Base-by-base conservation (phyloP, 139 green algal species). In the Tetratostichococcus sp. region DNA sequence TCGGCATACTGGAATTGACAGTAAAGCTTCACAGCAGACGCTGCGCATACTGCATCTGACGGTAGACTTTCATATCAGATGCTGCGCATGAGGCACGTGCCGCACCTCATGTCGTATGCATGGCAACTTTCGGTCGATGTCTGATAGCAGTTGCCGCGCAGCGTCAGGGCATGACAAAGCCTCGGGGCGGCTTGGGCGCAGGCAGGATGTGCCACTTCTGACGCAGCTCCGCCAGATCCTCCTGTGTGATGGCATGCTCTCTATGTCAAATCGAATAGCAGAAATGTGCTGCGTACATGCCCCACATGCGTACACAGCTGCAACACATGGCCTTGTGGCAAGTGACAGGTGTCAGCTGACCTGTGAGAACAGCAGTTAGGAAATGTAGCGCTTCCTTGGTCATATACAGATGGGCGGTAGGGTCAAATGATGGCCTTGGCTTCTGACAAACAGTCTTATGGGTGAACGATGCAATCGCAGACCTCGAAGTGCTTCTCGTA, bases 1-100 rank as follows among this genome's bases (percentile, higher is more conserved):
- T 93, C 89, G 8, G 89, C 91, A 1, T 97, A 94, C 76, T 97
- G 91, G 91, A 97, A 97, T 73, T 96, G 72, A 90, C 17, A 31
- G 1, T 32, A 34, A 35, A 30, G n/a, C 11, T 30, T 67, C 26
- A 33, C 26, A 67, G 59, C 25, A 67, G 5, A n/a, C n/a, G n/a
- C n/a, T n/a, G n/a, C n/a, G n/a, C n/a, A n/a, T n/a, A n/a, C n/a
- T n/a, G n/a, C n/a, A n/a, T n/a, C n/a, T n/a, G n/a, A n/a, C n/a
- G n/a, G n/a, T n/a, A n/a, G n/a, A n/a, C n/a, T n/a, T n/a, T n/a
- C n/a, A n/a, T n/a, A n/a, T n/a, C n/a, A n/a, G n/a, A n/a, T n/a
- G n/a, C n/a, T n/a, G n/a, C n/a, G n/a, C n/a, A n/a, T n/a, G n/a
- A n/a, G n/a, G n/a, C n/a, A n/a, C n/a, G n/a, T n/a, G n/a, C n/a